Base-by-base conservation (phyloP, 495 filamentous ascomycete species). In the Xylaria grammica region DNA sequence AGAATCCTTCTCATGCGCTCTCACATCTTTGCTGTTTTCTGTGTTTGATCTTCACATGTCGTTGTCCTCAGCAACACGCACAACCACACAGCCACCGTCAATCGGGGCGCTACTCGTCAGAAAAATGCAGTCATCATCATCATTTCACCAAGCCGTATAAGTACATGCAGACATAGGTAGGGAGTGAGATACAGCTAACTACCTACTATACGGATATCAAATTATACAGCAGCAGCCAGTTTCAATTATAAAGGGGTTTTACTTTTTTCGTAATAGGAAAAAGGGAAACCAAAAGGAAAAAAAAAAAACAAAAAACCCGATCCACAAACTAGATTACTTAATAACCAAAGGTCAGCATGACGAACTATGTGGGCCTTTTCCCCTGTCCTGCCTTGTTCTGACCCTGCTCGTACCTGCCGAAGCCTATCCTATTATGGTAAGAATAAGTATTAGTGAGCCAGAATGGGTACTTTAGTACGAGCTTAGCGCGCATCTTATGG, bases 11-110 rank as follows among this genome's bases (percentile, higher is more conserved):
- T 30, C 36, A 29, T 58, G 32, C 38, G 8, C 24, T 22, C 3
- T 56, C 50, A 11, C 36, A 57, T 57, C 36, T 45, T 58, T 58
- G 19, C 54, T 34, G 29, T 17, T 59, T 45, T 34, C n/a, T 22
- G 26, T 32, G 56, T 59, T 48, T 59, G 56, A 59, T 48, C 56
- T 59, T 34, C 42, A 6, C 3, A 8, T 24, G n/a, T 36, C 19
- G 8, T 19, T 45, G 22, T 20, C 32, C 34, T 34, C 38, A 34
- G n/a, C 38, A 45, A 22, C 24, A 44, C 22, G 10, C 30, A 55
- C 7, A 48, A 6, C 3, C 19, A 1, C 51, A 22, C 42, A 34
- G 27, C 56, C 26, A 29, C 27, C 7, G 42, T 26, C 42, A 5
- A 11, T 59, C 56, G 34, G 22, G 22, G 29, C 19, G 9, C 29